Evolutionary conservation across 805 yeast genomes (phyloP), one percentile per base, ranked within the genome.

Genomic region (Vanderwaltozyma polyspora): DNA sequence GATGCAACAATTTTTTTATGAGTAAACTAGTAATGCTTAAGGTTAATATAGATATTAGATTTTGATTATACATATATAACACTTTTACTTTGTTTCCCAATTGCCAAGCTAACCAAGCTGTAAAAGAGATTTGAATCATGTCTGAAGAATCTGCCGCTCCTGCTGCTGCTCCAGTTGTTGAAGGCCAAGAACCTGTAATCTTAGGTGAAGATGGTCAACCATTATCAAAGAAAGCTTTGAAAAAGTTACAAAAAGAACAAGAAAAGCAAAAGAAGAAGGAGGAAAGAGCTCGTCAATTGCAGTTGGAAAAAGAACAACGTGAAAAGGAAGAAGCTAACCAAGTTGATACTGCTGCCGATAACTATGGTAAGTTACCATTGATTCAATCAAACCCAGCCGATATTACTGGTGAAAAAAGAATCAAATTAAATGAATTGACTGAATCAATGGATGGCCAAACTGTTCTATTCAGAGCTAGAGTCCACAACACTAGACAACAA

Each of bases 201-300:
- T 38, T 76, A 32, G 84, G 85, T 19, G 80, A 74, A 53, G 94
- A 85, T 57, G 95, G 95, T 19, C 76, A 73, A 64, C 95, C 95
- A 27, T 65, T 86, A 48, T 79, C 94, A 35, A 91, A 91, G 64
- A 91, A 87, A 59, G 98, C 95, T 2, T 66, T 91, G 51, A 91
- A 91, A 72, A 91, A 91, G 67, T 72, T 91, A 42, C 91, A 82
- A 59, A 89, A 89, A 55, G 95, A 84, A 62, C 76, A 72, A 55
- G 96, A 87, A 63, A 89, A 89, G 68, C 93, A 79, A 46, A 76
- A 72, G 55, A 89, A 87, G 71, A 87, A 87, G 68, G 91, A 85
- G 26, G 96, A 84, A 60, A 79, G 79, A 52, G 96, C 91, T 34
- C 93, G 81, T 25, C 83, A 83, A 62, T 63, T 82, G 38, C 94